These are phyloP conservation scores for Phytophthora fragariae DNA, from an alignment of 352 stramenopile genomes.

Conservation along the genomic window DNA sequence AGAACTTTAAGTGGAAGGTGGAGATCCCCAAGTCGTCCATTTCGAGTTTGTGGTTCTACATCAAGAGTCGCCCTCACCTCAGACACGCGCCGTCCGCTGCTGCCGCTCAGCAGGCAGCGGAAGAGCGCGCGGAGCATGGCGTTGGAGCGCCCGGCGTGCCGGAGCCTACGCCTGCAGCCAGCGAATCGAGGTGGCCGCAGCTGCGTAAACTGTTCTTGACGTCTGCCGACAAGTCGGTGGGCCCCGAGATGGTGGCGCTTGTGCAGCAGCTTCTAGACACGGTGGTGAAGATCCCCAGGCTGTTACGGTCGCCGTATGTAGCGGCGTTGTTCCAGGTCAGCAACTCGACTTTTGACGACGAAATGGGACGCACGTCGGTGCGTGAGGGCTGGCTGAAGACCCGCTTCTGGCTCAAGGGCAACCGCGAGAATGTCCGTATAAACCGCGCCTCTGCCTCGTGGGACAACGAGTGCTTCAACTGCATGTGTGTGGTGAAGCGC, in stretches of 20 bases:
- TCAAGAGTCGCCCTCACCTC: slow-evolving; percentile 82
- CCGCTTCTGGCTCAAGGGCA: slow-evolving; percentile 86
- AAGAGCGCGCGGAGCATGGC: slow-evolving; percentile 37
- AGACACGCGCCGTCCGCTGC: slow-evolving; percentile 41
- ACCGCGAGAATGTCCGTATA: slow-evolving; percentile 87
- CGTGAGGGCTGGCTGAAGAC: slow-evolving; percentile 88
- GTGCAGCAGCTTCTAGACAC: slow-evolving; percentile 80
- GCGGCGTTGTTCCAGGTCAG: slow-evolving; percentile 86
- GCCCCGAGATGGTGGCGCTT: slow-evolving; percentile 77
- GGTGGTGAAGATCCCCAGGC: slow-evolving; percentile 64
- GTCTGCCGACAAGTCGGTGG: slow-evolving; percentile 77
- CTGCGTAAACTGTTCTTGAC: slow-evolving; percentile 86
- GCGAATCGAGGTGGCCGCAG: slow-evolving; percentile 58
- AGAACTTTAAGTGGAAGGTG: slow-evolving; percentile 83
- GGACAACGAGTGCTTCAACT: slow-evolving; percentile 91
- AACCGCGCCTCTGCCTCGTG: slow-evolving; percentile 79
- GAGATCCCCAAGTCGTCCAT: slow-evolving; percentile 86
- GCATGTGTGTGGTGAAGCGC: slow-evolving; percentile 89
- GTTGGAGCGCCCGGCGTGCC: slow-evolving; percentile 32
- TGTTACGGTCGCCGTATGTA: slow-evolving; percentile 77
- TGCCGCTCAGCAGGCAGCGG: slow-evolving; percentile 21
- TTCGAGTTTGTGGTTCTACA: slow-evolving; percentile 88
- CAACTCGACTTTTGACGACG: slow-evolving; percentile 86
- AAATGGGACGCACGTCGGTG: slow-evolving; percentile 79
- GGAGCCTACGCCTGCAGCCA: slow-evolving; percentile 14